These are phyloP conservation scores for Thelephora ganbajun DNA, from an alignment of 768 basidiomycete genomes.

Conservation along the genomic window DNA sequence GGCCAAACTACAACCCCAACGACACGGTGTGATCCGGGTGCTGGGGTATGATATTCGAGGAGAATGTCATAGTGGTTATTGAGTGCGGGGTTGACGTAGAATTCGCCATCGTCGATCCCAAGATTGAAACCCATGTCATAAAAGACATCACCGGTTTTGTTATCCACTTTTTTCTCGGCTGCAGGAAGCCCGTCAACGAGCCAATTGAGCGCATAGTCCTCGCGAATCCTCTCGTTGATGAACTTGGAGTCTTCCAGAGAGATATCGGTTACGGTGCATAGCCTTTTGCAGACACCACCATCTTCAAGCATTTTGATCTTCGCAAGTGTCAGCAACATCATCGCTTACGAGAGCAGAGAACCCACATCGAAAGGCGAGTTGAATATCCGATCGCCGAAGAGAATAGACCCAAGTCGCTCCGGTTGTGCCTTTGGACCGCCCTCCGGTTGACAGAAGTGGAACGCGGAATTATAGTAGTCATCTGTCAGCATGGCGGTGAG, in stretches of 20 bases:
- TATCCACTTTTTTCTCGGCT: constrained; percentile 81
- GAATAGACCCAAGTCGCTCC: constrained; percentile 81
- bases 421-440: constrained; percentile 63
- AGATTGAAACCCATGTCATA: constrained; percentile 92
- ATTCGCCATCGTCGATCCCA: constrained; percentile 51
- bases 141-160: constrained; percentile 69
- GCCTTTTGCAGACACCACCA: constrained; percentile 57
- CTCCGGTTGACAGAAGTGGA: constrained; percentile 76
- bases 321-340: constrained; percentile 3
- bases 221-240: constrained; percentile 81
- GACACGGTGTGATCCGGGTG: constrained; percentile 60
- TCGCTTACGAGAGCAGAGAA: constrained; percentile 4
- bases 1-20: constrained; percentile 92
- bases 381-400: constrained; percentile 95
- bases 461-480: constrained; percentile 83
- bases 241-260: constrained; percentile 68
- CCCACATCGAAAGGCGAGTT: constrained; percentile 78
- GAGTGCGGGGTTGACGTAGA: constrained; percentile 48
- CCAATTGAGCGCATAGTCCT: constrained; percentile 92
- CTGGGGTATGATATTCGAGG: constrained; percentile 69
- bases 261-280: constrained; percentile 48
- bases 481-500: constrained; percentile 28
- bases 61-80: constrained; percentile 93
- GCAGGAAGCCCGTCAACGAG: constrained; percentile 89
- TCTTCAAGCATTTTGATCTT: constrained; percentile 76